Evolutionary conservation across 768 basidiomycete genomes (phyloP), one percentile per base, ranked within the genome.

Genomic region (Glaciozyma antarctica): DNA sequence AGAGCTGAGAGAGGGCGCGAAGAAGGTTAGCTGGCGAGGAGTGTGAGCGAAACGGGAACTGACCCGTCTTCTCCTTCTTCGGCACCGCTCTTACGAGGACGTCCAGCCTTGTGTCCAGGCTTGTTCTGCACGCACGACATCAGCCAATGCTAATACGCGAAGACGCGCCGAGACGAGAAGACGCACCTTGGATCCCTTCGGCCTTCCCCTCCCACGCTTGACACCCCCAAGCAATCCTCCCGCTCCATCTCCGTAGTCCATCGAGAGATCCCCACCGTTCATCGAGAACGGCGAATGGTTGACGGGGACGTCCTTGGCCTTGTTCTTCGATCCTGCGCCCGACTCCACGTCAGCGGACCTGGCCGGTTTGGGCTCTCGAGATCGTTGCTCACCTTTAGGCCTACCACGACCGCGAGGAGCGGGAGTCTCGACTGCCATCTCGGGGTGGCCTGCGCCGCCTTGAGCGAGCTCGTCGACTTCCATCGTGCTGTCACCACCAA

Each of bases 31-130:
- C 9, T 26, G 3, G 26, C 4, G 51, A 28, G n/a, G 15, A 16
- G n/a, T 8, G 24, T 5, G 24, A 24, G 9, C 24, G 21, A 22
- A 8, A 7, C 3, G 1, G 19, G 47, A 21, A 19, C 47, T 17
- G 19, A n/a, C n/a, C 24, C 51, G 26, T 7, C 51, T 8, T 24
- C 51, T n/a, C 24, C 26, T 16, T 52, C 51, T 21, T 52, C 26
- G 24, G 9, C 24, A 15, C 26, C 51, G 16, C 22, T n/a, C 51
- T 52, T 52, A 8, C 51, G n/a, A 21, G 51, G 51, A 10, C 51
- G 51, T 16, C 51, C 51, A n/a, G 51, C 51, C 51, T 52, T 52
- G 51, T 52, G 51, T 21, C 51, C 51, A 26, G 51, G 51, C 51
- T 52, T 52, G 51, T 52, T 52, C 51, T 52, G 26, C 51, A 24